These are phyloP conservation scores for Vitis rupestris DNA, from an alignment of 164 flowering plant species.

Conservation along the genomic window DNA sequence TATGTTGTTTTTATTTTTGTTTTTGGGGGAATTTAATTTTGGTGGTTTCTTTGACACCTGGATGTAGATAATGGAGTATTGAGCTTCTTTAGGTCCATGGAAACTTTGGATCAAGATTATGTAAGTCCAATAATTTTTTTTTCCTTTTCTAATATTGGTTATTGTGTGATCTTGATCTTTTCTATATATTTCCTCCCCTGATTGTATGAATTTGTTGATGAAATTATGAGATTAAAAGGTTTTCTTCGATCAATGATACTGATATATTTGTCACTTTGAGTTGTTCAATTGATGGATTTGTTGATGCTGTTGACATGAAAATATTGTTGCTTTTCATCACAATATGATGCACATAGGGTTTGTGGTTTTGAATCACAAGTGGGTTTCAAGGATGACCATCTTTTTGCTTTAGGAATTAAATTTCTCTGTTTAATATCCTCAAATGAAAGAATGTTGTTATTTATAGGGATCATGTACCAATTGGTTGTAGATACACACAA, in stretches of 20 bases:
- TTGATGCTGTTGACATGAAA: not conserved
- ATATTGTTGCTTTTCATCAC: not conserved
- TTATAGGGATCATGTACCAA: too few species aligned
- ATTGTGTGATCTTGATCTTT: not conserved
- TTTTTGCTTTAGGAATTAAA: too few species aligned
- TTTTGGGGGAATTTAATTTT: not conserved
- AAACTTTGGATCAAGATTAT: conserved; percentile 20
- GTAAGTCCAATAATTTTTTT: conserved; percentile 10
- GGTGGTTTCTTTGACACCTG: conserved; percentile 4
- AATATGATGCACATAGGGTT: not conserved
- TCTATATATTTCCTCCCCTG: not conserved
- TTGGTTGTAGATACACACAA: too few species aligned
- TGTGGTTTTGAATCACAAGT: too few species aligned
- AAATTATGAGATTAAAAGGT: not conserved
- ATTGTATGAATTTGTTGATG: not conserved
- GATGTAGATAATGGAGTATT: conserved; percentile 10
- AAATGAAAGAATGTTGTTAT: too few species aligned
- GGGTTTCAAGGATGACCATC: too few species aligned
- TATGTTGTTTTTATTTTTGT: not conserved
- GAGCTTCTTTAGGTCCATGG: conserved; percentile 19
- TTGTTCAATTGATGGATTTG: not conserved
- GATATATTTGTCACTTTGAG: not conserved
- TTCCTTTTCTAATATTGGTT: not conserved
- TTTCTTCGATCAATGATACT: not conserved
- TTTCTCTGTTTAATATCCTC: too few species aligned